Evolutionary conservation across 768 basidiomycete species (phyloP), one percentile per base, ranked within the genome.

Genomic region (Chlorophyllum brunneum): DNA sequence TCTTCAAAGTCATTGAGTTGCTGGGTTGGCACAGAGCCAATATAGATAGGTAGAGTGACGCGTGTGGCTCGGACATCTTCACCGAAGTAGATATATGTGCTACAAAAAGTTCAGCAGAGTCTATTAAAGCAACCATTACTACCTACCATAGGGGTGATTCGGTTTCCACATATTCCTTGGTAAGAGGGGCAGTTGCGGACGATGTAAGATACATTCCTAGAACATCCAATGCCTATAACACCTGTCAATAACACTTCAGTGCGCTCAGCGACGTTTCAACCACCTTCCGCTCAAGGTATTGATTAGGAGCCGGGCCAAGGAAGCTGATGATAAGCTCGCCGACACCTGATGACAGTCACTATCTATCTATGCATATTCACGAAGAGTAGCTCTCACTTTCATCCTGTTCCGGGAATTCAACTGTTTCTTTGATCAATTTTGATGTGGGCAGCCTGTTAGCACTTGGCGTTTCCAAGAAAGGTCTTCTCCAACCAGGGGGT

Each of bases 371-470:
- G 45, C 6, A 18, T n/a, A 39, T 20, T 50, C 26, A 23, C 37
- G 31, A 29, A 36, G 6, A 26, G 39, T 13, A 48, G 6, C 18
- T 31, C 76, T 22, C 54, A 74, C 88, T 89, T 73, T 98, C 95
- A 61, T 98, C 95, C 66, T 92, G 85, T 70, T 98, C 97, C 9
- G 97, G 95, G 63, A 99, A 99, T 61, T 95, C 91, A 15, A 98
- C 83, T 0, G 76, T 72, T 55, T 88, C 80, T 54, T 77, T 82
- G 37, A 74, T 65, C 3, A 83, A 79, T 30, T 74, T 62, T 22
- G 64, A 24, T 16, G 89, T 78, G 5, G 76, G 75, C 31, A 70
- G 71, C 20, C 83, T 73, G n/a, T 68, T 66, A 5, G 86, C 83
- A 56, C 88, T 94, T 8, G 81, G 58, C 0, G 94, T 94, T 71